phyloP scores from a whole-genome alignment of 768 basidiomycete genomes.

The Xerocomus potaroensis region DNA sequence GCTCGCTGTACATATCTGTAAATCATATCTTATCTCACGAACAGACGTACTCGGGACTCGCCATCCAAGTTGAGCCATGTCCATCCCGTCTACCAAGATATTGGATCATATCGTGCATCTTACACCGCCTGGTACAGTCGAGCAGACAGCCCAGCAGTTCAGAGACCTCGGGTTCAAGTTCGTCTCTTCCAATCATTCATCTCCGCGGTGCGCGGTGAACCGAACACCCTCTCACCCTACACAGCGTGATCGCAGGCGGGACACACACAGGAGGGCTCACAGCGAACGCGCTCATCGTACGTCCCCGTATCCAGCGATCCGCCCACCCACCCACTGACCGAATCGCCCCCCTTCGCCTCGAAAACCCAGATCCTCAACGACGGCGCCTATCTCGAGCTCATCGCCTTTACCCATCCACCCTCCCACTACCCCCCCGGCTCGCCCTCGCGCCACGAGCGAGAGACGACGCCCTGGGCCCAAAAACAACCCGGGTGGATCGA shows the following conservation, averaged over 20 bases:
- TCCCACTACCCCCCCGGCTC: slow-evolving; percentile 49
- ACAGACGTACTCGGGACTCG: too few relatives aligned
- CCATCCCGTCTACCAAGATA: slow-evolving; percentile 35
- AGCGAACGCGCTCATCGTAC: slow-evolving; percentile 60
- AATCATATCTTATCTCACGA: not conserved
- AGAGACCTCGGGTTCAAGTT: slow-evolving; percentile 64
- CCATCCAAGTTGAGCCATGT: too few relatives aligned
- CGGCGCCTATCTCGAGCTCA: slow-evolving; percentile 63
- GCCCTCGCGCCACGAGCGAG: too few relatives aligned
- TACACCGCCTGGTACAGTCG: slow-evolving; percentile 58
- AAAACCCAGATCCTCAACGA: slow-evolving; percentile 34
- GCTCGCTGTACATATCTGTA: too few relatives aligned
- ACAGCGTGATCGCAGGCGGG: slow-evolving; percentile 64
- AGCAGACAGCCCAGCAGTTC: slow-evolving; percentile 48
- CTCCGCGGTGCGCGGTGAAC: too few relatives aligned
- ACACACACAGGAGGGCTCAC: slow-evolving; percentile 61
- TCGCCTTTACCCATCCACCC: slow-evolving; percentile 63
- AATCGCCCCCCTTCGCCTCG: too few relatives aligned
- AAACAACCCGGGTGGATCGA: slow-evolving; percentile 64
- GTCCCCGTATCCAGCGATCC: not conserved
- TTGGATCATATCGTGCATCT: slow-evolving; percentile 72
- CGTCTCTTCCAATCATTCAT: slow-evolving; percentile 12
- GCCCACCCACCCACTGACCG: not conserved
- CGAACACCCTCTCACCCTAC: not conserved
- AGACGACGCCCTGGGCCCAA: slow-evolving; percentile 55